Evolutionary conservation across 2,329 filamentous ascomycete species (phyloP), one percentile per base, ranked within the genome.

Genomic region (Botryotinia globosa): DNA sequence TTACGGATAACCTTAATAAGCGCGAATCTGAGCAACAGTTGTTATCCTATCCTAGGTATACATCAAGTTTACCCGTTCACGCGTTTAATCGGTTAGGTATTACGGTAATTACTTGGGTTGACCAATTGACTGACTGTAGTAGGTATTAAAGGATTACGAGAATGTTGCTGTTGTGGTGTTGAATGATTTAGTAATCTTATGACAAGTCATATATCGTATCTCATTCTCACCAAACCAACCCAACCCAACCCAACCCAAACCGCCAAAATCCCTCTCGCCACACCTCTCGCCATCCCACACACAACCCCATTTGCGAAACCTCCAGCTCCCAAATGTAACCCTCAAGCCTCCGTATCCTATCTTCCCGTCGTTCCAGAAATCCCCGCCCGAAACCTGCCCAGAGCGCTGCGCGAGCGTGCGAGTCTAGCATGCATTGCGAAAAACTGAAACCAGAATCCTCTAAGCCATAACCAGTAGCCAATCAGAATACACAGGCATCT

Each of bases 321-420:
- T 25, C 10, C 42, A 29, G 32, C 25, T 25, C 10, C 42, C 29
- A 66, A 37, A 18, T 61, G 20, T 45, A 44, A 59, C 20, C 25
- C 6, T 25, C 37, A 12, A 42, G 22, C 34, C 45, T 69, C 51
- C 64, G 22, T 63, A 56, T 45, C 1, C 51, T 18, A 54, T 18
- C n/a, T 29, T 29, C n/a, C n/a, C n/a, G n/a, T n/a, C 22, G 65
- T 72, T 72, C 67, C 63, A 66, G 63, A 72, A 12, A 67, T 25
- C 63, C 61, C 34, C 34, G 58, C 54, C 29, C 69, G 69, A 71
- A 71, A 71, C 69, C 39, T 44, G 67, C 67, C 67, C 51, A 69
- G 67, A 69, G 54, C 51, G 39, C 48, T 14, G 32, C 16, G 18
- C 8, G n/a, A 54, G 51, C n/a, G 51, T 51, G 51, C 51, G 51